Base-by-base conservation (phyloP, 1,139 yeast species). In the Blastobotrys persicus region DNA sequence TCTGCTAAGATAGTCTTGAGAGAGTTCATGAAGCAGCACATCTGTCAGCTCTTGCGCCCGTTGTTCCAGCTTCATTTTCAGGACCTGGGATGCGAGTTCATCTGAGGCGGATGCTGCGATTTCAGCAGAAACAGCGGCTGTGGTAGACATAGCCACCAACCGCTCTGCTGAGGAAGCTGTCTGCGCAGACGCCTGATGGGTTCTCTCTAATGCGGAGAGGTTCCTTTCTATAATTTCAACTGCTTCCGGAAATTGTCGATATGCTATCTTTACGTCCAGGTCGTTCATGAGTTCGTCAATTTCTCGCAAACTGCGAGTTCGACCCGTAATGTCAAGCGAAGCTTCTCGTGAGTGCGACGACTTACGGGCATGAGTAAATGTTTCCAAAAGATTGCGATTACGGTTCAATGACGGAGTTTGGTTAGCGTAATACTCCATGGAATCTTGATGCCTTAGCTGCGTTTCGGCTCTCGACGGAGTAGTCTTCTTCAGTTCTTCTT, bases 241-340 rank as follows among this genome's bases (percentile, higher is more conserved):
- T 0, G 86, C 81, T 45, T 73, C 79, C 19, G 69, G 67, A 59
- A 76, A 82, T 52, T 75, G 75, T 52, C 81, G 78, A 59, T 82
- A 85, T 4, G 88, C 83, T 31, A 84, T 75, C 51, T 75, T 74
- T 23, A 82, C 79, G 61, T 85, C 92, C 31, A 83, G 74, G 53
- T 83, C 88, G 54, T 83, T 86, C 28, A 85, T 72, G 45, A 75
- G 70, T 48, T 82, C 86, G 56, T 83, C 88, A 38, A 82, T 72
- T 43, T 75, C 72, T 47, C 80, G 77, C 49, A 81, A 71, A 19
- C 73, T 52, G 38, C 48, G 51, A 20, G 49, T 46, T 35, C 49
- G n/a, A 2, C 47, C 44, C 2, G 49, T 40, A 7, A 51, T 34
- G 33, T 51, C 54, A 19, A 51, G 20, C 1, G 54, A 51, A 2